These are phyloP conservation scores for Haplosporangium sp. DNA, from an alignment of 371 early-diverging fungal genomes.

Conservation along the genomic window DNA sequence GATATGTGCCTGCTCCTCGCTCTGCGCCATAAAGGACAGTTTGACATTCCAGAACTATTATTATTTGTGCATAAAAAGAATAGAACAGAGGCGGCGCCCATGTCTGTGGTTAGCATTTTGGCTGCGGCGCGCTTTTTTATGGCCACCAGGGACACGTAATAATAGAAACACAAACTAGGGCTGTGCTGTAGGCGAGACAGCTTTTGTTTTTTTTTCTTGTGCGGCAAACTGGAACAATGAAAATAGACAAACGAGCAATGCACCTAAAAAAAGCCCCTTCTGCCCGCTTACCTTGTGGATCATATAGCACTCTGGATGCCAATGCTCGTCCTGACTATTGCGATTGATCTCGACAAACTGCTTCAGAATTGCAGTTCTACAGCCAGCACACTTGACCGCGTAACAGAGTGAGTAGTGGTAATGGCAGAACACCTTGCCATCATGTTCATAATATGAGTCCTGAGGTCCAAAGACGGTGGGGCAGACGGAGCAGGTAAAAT, in stretches of 20 bases:
- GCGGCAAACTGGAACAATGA: constrained; percentile 6
- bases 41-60: constrained; percentile 88
- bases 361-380: constrained; percentile 91
- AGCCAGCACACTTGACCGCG: constrained; percentile 93
- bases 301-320: constrained; percentile 99
- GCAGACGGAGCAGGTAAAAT: constrained; percentile 95
- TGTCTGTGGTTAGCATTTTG: neutral
- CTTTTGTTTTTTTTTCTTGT: too few relatives aligned
- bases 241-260: neutral
- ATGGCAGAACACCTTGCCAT: constrained; percentile 89
- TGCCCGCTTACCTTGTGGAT: constrained; percentile 81
- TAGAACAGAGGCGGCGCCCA: neutral
- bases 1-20: constrained; percentile 19
- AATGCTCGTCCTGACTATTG: constrained; percentile 79
- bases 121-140: neutral
- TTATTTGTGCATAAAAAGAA: neutral
- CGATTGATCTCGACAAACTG: constrained; percentile 92
- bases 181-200: too few relatives aligned
- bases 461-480: constrained; percentile 92
- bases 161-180: neutral
- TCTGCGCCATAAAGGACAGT: constrained; percentile 53
- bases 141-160: too few relatives aligned
- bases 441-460: constrained; percentile 94
- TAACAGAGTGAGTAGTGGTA: constrained; percentile 88
- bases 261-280: neutral